These are phyloP conservation scores for Emergomyces orientalis DNA, from an alignment of 2,329 filamentous ascomycete genomes.

Conservation along the genomic window DNA sequence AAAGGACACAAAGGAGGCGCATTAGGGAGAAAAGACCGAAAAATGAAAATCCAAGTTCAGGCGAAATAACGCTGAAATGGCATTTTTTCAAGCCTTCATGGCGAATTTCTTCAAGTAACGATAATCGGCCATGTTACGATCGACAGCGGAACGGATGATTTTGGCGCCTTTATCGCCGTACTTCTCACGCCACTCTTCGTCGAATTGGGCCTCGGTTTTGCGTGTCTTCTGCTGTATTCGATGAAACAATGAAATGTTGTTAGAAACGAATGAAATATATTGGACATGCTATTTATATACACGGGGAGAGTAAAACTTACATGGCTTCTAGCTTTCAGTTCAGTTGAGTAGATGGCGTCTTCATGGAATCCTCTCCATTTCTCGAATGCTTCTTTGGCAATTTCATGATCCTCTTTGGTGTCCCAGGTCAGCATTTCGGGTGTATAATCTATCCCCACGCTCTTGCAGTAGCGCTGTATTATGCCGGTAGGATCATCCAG, in stretches of 20 bases:
- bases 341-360: constrained; percentile 76
- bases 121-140: constrained; percentile 51
- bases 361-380: constrained; percentile 98
- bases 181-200: constrained; percentile 52
- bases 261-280: neutral
- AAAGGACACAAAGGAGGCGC: neutral
- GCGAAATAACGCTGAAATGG: neutral
- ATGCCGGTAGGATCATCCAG: constrained; percentile 72
- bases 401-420: constrained; percentile 58
- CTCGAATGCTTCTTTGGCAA: constrained; percentile 69
- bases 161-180: constrained; percentile 52
- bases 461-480: constrained; percentile 70
- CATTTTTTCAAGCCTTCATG: constrained; percentile 39
- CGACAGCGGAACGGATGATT: constrained; percentile 50
- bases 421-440: constrained; percentile 79
- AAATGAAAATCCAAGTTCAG: neutral
- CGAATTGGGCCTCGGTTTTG: constrained; percentile 46
- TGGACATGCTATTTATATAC: neutral
- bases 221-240: constrained; percentile 22
- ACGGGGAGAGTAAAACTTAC: constrained; percentile 25
- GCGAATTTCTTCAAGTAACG: constrained; percentile 58
- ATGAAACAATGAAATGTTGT: constrained; percentile 1
- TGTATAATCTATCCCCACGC: constrained; percentile 66
- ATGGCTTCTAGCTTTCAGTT: constrained; percentile 53
- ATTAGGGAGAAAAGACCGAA: too few species aligned